Conservation (phyloP, 2,329 filamentous ascomycete species). For the Paecilomyces dactylethromorphus region DNA sequence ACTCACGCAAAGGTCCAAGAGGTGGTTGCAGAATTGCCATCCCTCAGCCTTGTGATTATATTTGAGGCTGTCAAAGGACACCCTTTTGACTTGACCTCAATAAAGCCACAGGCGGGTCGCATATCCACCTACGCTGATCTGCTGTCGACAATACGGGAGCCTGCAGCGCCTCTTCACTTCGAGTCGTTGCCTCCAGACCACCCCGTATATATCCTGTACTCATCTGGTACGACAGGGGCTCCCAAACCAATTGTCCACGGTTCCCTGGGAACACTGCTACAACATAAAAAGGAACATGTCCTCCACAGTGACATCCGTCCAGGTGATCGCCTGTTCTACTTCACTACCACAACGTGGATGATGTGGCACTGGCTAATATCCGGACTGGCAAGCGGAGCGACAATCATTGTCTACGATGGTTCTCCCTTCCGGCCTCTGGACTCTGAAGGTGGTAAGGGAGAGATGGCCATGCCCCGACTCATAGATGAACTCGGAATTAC, state of each 20-base stretch:
- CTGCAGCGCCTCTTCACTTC: conserved; percentile 51
- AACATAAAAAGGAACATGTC: conserved; percentile 95
- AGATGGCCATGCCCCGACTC: conserved; percentile 74
- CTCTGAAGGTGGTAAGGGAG: conserved; percentile 52
- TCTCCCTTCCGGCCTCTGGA: conserved; percentile 73
- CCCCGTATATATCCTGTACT: conserved; percentile 90
- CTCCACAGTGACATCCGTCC: conserved; percentile 76
- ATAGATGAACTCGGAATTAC: conserved; percentile 77
- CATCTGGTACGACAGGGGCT: conserved; percentile 76
- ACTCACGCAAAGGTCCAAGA: conserved; percentile 71
- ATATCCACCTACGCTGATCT: conserved; percentile 40
- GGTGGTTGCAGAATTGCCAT: conserved; percentile 61
- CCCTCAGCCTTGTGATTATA: conserved; percentile 65
- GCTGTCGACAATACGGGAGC: conserved; percentile 34
- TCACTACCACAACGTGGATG: conserved; percentile 96
- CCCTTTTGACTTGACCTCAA: conserved; percentile 25
- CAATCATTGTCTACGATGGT: conserved; percentile 83
- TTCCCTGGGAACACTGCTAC: conserved; percentile 78
- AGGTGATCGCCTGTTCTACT: conserved; percentile 76
- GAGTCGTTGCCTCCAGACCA: conserved; percentile 76
- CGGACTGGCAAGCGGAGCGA: conserved; percentile 73
- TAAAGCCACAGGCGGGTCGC: conserved; percentile 30
- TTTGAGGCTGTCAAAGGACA: conserved; percentile 57
- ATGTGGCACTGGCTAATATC: conserved; percentile 99
- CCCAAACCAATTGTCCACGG: conserved; percentile 96